phyloP scores from a whole-genome alignment of 164 flowering plant genomes.

The Aristolochia fimbriata region DNA sequence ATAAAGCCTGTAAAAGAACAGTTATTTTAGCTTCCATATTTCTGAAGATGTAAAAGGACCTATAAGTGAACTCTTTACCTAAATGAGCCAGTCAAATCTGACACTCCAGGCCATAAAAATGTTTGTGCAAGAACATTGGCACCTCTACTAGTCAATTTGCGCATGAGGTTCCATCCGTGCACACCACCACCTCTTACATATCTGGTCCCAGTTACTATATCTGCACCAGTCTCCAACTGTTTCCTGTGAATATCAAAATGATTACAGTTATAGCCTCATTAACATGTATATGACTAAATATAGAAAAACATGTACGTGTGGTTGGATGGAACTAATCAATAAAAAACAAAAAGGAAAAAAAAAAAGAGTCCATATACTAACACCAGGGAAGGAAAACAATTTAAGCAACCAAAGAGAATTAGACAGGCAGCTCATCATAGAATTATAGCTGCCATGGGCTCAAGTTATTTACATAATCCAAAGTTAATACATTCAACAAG shows the following conservation, averaged over 20 bases:
- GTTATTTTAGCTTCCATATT: too few relatives aligned
- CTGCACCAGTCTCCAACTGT: constrained; percentile 83
- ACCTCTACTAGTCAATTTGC: constrained; percentile 94
- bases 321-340: too few relatives aligned
- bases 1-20: constrained; percentile 50
- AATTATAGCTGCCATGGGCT: too few relatives aligned
- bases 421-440: too few relatives aligned
- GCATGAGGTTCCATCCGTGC: constrained; percentile 99
- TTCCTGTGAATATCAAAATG: constrained; percentile 37
- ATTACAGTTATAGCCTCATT: background rate
- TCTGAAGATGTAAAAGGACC: background rate
- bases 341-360: too few relatives aligned
- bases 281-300: background rate
- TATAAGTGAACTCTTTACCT: constrained; percentile 35
- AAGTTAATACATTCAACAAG: background rate
- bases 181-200: constrained; percentile 97
- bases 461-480: background rate
- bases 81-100: constrained; percentile 96
- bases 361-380: too few relatives aligned
- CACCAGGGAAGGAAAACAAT: too few relatives aligned
- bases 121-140: constrained; percentile 98
- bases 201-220: constrained; percentile 93
- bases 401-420: too few relatives aligned
- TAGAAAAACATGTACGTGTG: too few relatives aligned
- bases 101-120: constrained; percentile 95